These are phyloP conservation scores for Mucor lusitanicus DNA, from an alignment of 371 early-diverging fungal genomes.

Conservation along the genomic window DNA sequence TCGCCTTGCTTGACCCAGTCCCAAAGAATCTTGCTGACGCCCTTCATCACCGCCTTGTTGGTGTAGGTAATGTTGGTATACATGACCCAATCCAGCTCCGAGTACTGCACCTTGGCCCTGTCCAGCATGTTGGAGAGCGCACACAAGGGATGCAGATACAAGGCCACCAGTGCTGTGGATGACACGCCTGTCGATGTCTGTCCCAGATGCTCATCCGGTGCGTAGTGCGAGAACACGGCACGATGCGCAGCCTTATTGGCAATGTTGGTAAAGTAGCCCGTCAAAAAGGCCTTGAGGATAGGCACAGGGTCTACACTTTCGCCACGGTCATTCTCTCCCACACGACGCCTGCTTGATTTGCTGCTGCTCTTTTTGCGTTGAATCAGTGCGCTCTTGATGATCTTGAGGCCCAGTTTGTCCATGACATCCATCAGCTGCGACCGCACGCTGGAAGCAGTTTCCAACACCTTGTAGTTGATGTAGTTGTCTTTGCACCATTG, in stretches of 20 bases:
- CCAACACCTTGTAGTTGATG: constrained; percentile 83
- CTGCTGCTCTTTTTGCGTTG: constrained; percentile 9
- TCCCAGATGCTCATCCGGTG: constrained; percentile 45
- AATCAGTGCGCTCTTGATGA: constrained; percentile 34
- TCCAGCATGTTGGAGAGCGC: constrained; percentile 55
- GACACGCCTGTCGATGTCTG: constrained; percentile 14
- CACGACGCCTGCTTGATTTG: constrained; percentile 19
- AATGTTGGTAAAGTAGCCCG: constrained; percentile 76
- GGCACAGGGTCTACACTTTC: constrained; percentile 48
- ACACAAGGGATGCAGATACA: constrained; percentile 69
- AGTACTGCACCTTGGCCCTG: constrained; percentile 36
- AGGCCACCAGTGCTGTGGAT: constrained; percentile 54
- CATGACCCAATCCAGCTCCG: constrained; percentile 77
- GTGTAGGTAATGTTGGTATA: constrained; percentile 73
- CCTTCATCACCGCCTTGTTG: constrained; percentile 66
- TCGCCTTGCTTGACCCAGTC: constrained; percentile 52
- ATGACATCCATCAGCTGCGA: constrained; percentile 88
- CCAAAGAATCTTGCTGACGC: constrained; percentile 62
- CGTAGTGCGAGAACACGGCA: constrained; percentile 75
- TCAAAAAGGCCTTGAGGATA: constrained; percentile 69
- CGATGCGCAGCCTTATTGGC: constrained; percentile 74
- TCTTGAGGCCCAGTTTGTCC: constrained; percentile 75
- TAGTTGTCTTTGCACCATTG: constrained; percentile 92
- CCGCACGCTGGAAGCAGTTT: constrained; percentile 85
- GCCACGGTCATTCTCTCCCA: constrained; percentile 22